Conservation (phyloP, 495 filamentous ascomycete species). For the Podospora didyma region DNA sequence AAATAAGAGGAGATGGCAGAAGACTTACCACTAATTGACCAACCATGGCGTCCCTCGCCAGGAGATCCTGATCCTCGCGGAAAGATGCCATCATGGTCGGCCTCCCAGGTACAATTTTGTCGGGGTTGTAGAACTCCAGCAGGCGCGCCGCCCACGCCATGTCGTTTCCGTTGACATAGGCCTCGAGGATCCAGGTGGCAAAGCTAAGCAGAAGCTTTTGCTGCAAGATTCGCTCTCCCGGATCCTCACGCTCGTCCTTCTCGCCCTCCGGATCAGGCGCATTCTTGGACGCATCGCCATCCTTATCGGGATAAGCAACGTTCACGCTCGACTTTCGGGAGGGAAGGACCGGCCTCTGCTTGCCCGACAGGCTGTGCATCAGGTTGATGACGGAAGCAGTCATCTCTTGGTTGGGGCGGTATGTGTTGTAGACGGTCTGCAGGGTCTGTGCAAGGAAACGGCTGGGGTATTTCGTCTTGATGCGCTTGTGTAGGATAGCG, state of each 20-base stretch:
- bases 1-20: not conserved
- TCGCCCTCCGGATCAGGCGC: conserved; percentile 83
- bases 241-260: conserved; percentile 45
- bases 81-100: conserved; percentile 59
- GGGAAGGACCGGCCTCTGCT: conserved; percentile 70
- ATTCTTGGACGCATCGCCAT: conserved; percentile 43
- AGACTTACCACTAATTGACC: conserved; percentile 69
- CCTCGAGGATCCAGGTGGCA: conserved; percentile 77
- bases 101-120: conserved; percentile 53
- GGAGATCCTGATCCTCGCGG: conserved; percentile 56
- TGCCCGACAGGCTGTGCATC: conserved; percentile 67
- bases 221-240: conserved; percentile 59
- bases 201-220: conserved; percentile 77
- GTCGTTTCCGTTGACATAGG: conserved; percentile 64
- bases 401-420: conserved; percentile 58
- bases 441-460: conserved; percentile 90
- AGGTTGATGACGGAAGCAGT: conserved; percentile 73
- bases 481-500: conserved; percentile 76
- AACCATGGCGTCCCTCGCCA: conserved; percentile 63
- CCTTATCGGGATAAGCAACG: conserved; percentile 42
- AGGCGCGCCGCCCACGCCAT: conserved; percentile 73
- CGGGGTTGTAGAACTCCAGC: conserved; percentile 66
- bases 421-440: conserved; percentile 68
- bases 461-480: conserved; percentile 86
- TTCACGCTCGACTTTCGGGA: conserved; percentile 62